Conservation (phyloP, 768 basidiomycete genomes). For the Asterophora parasitica region DNA sequence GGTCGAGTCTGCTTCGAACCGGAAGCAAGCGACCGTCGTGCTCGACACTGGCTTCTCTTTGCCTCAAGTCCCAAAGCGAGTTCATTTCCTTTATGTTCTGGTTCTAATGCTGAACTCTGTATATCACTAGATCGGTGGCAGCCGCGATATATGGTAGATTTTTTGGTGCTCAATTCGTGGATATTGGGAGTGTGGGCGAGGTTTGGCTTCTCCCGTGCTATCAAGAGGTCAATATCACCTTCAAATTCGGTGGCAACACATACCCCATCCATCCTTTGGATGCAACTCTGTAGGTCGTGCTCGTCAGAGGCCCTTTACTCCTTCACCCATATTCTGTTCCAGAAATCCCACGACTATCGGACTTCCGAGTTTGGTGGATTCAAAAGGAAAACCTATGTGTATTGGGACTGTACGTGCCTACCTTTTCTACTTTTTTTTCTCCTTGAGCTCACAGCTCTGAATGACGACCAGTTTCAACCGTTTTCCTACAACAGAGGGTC, state of each 20-base stretch:
- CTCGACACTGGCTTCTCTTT: slow-evolving; percentile 70
- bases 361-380: slow-evolving; percentile 25
- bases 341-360: slow-evolving; percentile 31
- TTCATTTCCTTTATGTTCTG: slow-evolving; percentile 11
- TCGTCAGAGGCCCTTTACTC: not conserved
- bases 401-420: slow-evolving; percentile 34
- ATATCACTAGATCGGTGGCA: slow-evolving; percentile 38
- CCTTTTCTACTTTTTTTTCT: not conserved
- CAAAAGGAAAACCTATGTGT: slow-evolving; percentile 29
- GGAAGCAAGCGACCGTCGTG: slow-evolving; percentile 50
- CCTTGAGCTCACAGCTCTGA: not conserved
- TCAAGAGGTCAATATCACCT: slow-evolving; percentile 58
- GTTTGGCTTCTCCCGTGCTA: slow-evolving; percentile 63
- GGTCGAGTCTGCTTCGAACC: slow-evolving; percentile 39
- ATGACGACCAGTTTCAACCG: slow-evolving; percentile 57
- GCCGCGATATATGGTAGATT: slow-evolving; percentile 58
- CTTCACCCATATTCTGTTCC: not conserved
- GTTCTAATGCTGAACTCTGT: slow-evolving; percentile 7
- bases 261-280: slow-evolving; percentile 69
- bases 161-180: slow-evolving; percentile 44
- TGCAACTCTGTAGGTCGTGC: slow-evolving; percentile 41
- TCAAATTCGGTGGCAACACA: slow-evolving; percentile 51
- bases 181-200: slow-evolving; percentile 34
- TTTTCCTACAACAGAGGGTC: slow-evolving; percentile 42
- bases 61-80: slow-evolving; percentile 53